phyloP scores from a whole-genome alignment of 2,329 filamentous ascomycete species.

The Elsinoe australis region DNA sequence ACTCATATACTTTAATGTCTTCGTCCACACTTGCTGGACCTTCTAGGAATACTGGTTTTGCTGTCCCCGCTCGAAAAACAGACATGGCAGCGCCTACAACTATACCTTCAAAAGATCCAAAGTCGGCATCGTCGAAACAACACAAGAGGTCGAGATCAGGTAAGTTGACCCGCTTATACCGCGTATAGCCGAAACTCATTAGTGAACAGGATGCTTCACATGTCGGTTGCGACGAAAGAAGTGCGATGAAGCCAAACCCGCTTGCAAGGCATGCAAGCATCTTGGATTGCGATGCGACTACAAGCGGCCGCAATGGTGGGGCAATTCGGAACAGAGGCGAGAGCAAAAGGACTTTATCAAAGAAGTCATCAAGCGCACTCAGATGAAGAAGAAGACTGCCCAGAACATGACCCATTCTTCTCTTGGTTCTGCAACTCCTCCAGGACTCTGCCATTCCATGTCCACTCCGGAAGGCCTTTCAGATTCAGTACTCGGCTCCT shows the following conservation, averaged over 20 bases:
- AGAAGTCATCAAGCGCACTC: constrained; percentile 93
- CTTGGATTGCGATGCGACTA: constrained; percentile 89
- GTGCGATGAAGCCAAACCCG: constrained; percentile 60
- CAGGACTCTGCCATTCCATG: constrained; percentile 71
- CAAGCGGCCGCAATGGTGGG: constrained; percentile 96
- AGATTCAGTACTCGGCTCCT: constrained; percentile 44
- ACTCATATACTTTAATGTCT: constrained; percentile 41
- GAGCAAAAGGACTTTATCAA: constrained; percentile 94
- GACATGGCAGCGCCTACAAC: constrained; percentile 45
- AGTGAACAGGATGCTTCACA: constrained; percentile 54
- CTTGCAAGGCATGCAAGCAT: constrained; percentile 57
- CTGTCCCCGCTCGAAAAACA: constrained; percentile 27
- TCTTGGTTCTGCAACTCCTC: constrained; percentile 52
- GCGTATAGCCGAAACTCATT: constrained; percentile 31
- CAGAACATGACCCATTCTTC: constrained; percentile 27
- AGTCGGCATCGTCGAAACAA: constrained; percentile 63
- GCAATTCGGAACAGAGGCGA: constrained; percentile 77
- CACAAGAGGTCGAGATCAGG: constrained; percentile 91
- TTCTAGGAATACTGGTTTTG: constrained; percentile 28
- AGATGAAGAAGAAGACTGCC: constrained; percentile 77
- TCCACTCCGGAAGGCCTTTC: constrained; percentile 74
- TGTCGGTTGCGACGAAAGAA: constrained; percentile 62
- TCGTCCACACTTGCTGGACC: constrained; percentile 35
- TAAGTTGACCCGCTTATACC: constrained; percentile 60
- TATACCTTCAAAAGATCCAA: constrained; percentile 46